Evolutionary conservation across 2,329 filamentous ascomycete species (phyloP), one percentile per base, ranked within the genome.

Genomic region (Ustulina deusta): DNA sequence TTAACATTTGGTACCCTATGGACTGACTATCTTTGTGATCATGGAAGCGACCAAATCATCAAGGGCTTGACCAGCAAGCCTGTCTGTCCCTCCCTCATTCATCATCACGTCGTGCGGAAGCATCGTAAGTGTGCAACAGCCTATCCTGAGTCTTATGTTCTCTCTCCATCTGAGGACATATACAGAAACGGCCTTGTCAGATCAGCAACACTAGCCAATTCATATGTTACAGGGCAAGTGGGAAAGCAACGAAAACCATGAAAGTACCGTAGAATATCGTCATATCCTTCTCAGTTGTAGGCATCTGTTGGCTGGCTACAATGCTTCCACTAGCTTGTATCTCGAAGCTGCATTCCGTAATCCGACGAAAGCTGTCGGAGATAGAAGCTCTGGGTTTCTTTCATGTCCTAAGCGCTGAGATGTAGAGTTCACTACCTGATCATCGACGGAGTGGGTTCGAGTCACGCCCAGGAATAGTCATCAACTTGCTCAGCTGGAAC

Each of bases 401-500:
- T 29, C 27, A 34, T 5, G 15, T n/a, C 17, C 2, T 20, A 11
- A 9, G 13, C 6, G 5, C 27, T 1, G 6, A 52, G 29, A 7
- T 13, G n/a, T 10, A 36, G 3, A 38, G 32, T 20, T 49, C 20
- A 40, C 20, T 27, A 13, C n/a, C 9, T 11, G n/a, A 6, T 54
- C 25, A 60, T 55, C 11, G 48, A 34, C 32, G 22, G 10, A 5
- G 4, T 10, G 38, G 2, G 6, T 17, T 32, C 7, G 46, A 38
- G 15, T 13, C 11, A 29, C 57, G 17, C 13, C 9, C 22, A 6
- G 52, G 17, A 34, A 57, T 29, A 11, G 20, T 29, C 64, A 69
- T 68, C 17, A 56, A 29, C 17, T 51, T 20, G 6, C 40, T 61
- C 25, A 69, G 48, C 52, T 51, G 32, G 34, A 58, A 69, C 17